These are phyloP conservation scores for Castanea crenata DNA, from an alignment of 306 rosid species.

Conservation along the genomic window DNA sequence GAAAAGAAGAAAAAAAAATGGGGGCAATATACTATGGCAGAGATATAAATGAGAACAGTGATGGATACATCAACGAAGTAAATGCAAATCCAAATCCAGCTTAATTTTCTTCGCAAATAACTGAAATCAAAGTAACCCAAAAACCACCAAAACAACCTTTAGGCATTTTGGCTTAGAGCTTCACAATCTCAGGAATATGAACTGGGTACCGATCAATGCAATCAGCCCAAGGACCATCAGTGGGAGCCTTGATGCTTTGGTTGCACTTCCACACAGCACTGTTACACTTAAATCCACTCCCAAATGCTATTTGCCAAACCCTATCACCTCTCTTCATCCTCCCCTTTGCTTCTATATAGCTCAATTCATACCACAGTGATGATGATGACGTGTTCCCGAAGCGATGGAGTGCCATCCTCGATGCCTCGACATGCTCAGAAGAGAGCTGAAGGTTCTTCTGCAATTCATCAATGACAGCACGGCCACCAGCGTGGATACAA, in stretches of 20 bases:
- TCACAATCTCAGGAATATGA: slow-evolving; percentile 85
- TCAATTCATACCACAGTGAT: slow-evolving; percentile 85
- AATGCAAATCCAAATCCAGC: too few species aligned
- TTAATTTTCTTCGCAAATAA: too few species aligned
- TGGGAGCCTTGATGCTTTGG: slow-evolving; percentile 47
- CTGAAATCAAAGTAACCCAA: too few species aligned
- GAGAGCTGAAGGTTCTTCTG: slow-evolving; percentile 96
- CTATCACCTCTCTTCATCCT: slow-evolving; percentile 88
- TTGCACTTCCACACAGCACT: slow-evolving; percentile 95
- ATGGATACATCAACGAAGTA: too few species aligned
- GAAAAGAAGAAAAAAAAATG: too few species aligned
- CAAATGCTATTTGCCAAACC: slow-evolving; percentile 93
- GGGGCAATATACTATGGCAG: too few species aligned
- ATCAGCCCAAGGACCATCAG: slow-evolving; percentile 81
- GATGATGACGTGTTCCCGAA: slow-evolving; percentile 97
- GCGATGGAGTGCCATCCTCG: slow-evolving; percentile 86
- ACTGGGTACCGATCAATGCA: slow-evolving; percentile 86
- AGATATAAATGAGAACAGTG: too few species aligned
- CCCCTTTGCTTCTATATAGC: slow-evolving; percentile 80
- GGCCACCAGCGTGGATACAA: slow-evolving; percentile 92
- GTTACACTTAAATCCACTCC: slow-evolving; percentile 93
- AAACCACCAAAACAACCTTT: too few species aligned
- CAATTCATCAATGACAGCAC: slow-evolving; percentile 90
- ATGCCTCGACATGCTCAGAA: slow-evolving; percentile 85
- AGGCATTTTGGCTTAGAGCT: slow-evolving; percentile 42